Base-by-base conservation (phyloP, 306 rosid species). In the Vigna nakashimae region DNA sequence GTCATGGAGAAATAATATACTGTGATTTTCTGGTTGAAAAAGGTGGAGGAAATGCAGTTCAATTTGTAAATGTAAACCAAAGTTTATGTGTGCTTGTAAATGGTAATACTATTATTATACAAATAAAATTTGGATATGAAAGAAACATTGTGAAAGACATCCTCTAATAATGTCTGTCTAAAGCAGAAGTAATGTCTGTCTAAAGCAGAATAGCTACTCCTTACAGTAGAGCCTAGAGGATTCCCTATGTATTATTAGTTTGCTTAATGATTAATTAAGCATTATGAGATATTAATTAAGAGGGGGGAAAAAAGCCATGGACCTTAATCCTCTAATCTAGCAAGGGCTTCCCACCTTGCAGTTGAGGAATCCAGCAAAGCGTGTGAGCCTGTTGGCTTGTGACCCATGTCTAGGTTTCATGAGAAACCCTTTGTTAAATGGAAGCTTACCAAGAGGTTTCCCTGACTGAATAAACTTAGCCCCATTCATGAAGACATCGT, bases 401-500 rank as follows among this genome's bases (percentile, higher is more conserved):
- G 71, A 22, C 1, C 97, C 98, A 1, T 62, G 80, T 62, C 83
- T 86, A 38, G 86, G 80, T 6, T 81, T 80, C 81, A 94, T 84
- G 51, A 94, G 7, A 4, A 43, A 73, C 2, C 55, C 71, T 49
- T 63, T 84, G 0, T 74, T 42, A 75, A 16, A 65, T 15, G 84
- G 83, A 4, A 56, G 6, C 0, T 57, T 57, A 0, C 34, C n/a
- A 6, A 30, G 3, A 0, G 69, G 89, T 10, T 43, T 2, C 0
- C 96, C 97, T 0, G 97, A 85, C 15, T 71, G 16, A 11, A 62
- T 5, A 58, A 91, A 94, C 58, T 22, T 80, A 1, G 96, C 97
- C 28, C 98, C 98, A 18, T 94, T 91, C 94, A 89, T 65, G 86
- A 88, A 65, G 7, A 80, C 1, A 57, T 93, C 98, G 45, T 78